Conservation (phyloP, 208 protist genomes). For the Acanthamoeba castellanii region DNA sequence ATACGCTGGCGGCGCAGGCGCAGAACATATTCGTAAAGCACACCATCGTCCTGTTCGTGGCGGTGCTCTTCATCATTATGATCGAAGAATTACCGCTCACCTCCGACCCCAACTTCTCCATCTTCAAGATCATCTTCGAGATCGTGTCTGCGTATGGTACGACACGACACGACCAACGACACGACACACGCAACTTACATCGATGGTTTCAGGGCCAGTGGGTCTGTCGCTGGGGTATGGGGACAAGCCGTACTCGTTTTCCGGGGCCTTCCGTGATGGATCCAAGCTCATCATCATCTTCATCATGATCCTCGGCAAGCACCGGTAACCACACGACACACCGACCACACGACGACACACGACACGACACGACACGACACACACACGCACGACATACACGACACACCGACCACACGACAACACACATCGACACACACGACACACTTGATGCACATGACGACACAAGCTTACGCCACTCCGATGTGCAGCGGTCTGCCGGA, state of each 20-base stretch:
- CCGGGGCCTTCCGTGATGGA: not conserved
- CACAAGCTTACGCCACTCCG: not conserved
- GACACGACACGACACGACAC: too few relatives aligned
- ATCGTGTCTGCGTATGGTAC: slow-evolving; percentile 53
- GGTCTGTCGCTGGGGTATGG: slow-evolving; percentile 59
- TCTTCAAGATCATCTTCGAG: slow-evolving; percentile 75
- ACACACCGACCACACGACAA: too few relatives aligned
- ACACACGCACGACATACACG: too few relatives aligned
- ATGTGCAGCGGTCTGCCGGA: not conserved
- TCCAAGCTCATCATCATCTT: slow-evolving; percentile 47
- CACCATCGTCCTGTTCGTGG: slow-evolving; percentile 24
- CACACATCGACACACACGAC: too few relatives aligned
- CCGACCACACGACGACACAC: too few relatives aligned
- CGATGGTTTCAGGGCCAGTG: not conserved
- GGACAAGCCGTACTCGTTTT: slow-evolving; percentile 25
- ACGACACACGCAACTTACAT: not conserved
- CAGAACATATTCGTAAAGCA: slow-evolving; percentile 31
- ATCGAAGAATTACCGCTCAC: slow-evolving; percentile 32
- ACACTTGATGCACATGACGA: too few relatives aligned
- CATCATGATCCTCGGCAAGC: slow-evolving; percentile 70
- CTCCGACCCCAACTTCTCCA: slow-evolving; percentile 41
- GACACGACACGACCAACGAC: not conserved
- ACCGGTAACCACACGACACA: slow-evolving; percentile 21
- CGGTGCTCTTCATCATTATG: slow-evolving; percentile 54
- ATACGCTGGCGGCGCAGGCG: slow-evolving; percentile 26